Percentiles rank a stretch among this genome's conserved stretches.
These are phyloP conservation scores for Paramecium octaurelia DNA, from an alignment of 73 alveolate species.

Conservation along the genomic window DNA sequence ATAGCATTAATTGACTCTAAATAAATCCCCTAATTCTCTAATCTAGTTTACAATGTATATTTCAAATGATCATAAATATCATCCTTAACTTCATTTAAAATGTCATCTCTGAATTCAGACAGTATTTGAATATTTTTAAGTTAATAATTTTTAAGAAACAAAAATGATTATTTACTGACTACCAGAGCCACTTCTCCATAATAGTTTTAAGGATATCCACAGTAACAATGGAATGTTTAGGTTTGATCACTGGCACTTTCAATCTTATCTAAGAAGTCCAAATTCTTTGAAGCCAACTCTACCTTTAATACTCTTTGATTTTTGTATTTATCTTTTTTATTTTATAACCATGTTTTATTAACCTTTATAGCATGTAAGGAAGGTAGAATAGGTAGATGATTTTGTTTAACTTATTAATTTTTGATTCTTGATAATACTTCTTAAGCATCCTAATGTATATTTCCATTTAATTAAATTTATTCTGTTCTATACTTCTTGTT, in stretches of 20 bases:
- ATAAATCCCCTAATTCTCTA: neutral
- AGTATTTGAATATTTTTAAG: neutral
- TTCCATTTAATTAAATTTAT: neutral
- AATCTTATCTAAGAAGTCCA: neutral
- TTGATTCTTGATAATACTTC: neutral
- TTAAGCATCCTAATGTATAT: neutral
- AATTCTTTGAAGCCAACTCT: neutral
- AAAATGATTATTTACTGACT: neutral
- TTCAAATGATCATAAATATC: neutral
- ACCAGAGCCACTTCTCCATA: slow-evolving; percentile 17
- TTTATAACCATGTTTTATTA: neutral
- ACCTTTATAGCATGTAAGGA: neutral
- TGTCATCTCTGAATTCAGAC: neutral
- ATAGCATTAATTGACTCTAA: neutral
- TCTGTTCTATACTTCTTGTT: neutral
- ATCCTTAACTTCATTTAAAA: neutral
- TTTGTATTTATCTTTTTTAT: neutral
- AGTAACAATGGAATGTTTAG: neutral
- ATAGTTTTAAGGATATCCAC: slow-evolving; percentile 29
- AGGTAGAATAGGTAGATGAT: neutral
- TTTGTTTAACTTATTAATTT: neutral
- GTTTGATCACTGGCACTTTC: neutral
- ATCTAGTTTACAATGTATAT: neutral
- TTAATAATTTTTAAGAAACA: neutral
- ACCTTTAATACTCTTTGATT: neutral